A percentile compares a stretch with the other conserved stretches of the same genome.
Conservation (phyloP, 805 yeast genomes). For the Yarrowia hollandica region DNA sequence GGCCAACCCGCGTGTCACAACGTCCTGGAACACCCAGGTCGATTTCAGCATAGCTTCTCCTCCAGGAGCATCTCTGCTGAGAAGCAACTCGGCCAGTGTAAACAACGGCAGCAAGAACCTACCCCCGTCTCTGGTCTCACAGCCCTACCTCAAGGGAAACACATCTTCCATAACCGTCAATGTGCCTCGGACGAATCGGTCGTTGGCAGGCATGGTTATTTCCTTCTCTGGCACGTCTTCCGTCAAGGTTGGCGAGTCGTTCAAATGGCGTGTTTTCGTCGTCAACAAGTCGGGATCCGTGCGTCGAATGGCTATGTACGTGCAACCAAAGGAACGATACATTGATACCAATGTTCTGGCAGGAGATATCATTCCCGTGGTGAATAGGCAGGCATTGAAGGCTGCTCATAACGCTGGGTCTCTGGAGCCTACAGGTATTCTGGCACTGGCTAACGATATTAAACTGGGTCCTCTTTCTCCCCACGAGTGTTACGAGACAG, state of each 20-base stretch:
- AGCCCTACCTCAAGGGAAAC: constrained; percentile 35
- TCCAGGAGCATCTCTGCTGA: constrained; percentile 3
- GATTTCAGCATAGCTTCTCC: constrained; percentile 22
- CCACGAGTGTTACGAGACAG: constrained; percentile 63
- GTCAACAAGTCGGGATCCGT: constrained; percentile 57
- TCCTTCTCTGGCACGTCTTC: constrained; percentile 64
- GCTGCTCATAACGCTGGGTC: constrained; percentile 45
- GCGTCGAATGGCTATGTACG: constrained; percentile 54
- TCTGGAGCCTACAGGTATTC: constrained; percentile 54
- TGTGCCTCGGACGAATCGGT: constrained; percentile 25
- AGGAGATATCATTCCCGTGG: constrained; percentile 28
- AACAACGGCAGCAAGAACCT: not conserved
- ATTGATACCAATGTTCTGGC: constrained; percentile 32
- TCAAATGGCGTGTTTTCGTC: constrained; percentile 65
- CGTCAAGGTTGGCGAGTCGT: constrained; percentile 59
- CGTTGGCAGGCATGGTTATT: constrained; percentile 45
- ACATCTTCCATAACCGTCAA: constrained; percentile 32
- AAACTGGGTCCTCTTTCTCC: constrained; percentile 62
- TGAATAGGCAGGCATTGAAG: constrained; percentile 37
- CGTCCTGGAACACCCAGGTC: constrained; percentile 25
- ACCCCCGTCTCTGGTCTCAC: constrained; percentile 12
- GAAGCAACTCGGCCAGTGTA: not conserved
- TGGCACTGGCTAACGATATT: constrained; percentile 65
- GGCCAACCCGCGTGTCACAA: constrained; percentile 14
- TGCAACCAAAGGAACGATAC: constrained; percentile 41